A percentile compares a stretch with the other conserved stretches of the same genome.
These are phyloP conservation scores for Hypoxylon subgilvum DNA, from an alignment of 495 filamentous ascomycete genomes.

Conservation along the genomic window DNA sequence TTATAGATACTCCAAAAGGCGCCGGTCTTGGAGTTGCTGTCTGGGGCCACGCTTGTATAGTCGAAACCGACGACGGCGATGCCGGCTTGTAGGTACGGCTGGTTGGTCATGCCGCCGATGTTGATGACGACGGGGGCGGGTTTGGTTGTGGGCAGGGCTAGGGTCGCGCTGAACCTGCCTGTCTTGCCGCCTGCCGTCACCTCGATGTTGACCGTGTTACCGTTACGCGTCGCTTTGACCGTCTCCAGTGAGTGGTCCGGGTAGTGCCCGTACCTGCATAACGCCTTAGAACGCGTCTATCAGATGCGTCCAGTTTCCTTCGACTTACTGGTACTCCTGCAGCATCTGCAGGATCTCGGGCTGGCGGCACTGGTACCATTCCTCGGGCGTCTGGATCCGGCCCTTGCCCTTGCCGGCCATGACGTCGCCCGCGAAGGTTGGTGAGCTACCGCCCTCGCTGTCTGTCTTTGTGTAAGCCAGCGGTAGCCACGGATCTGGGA, in stretches of 20 bases:
- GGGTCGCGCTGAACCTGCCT: constrained; percentile 52
- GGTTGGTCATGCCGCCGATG: constrained; percentile 61
- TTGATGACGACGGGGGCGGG: constrained; percentile 60
- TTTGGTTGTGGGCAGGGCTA: constrained; percentile 49
- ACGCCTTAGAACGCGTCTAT: neutral
- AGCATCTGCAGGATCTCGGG: constrained; percentile 59
- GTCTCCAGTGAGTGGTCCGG: constrained; percentile 58
- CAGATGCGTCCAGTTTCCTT: neutral
- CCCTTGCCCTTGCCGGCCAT: constrained; percentile 48
- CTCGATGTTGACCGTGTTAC: constrained; percentile 54
- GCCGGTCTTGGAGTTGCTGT: constrained; percentile 59
- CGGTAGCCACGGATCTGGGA: constrained; percentile 59
- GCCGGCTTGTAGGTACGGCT: constrained; percentile 55
- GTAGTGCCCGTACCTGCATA: constrained; percentile 54
- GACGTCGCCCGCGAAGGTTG: constrained; percentile 46
- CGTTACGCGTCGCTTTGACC: constrained; percentile 57
- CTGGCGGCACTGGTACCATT: constrained; percentile 60
- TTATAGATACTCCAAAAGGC: constrained; percentile 61
- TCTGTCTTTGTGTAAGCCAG: constrained; percentile 52
- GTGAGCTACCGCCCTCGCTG: constrained; percentile 40
- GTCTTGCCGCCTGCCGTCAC: constrained; percentile 56
- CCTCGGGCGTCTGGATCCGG: constrained; percentile 52
- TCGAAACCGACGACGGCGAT: constrained; percentile 60
- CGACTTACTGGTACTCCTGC: constrained; percentile 56
- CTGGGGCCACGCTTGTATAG: constrained; percentile 55